Evolutionary conservation across 768 basidiomycete genomes (phyloP).

Genomic region (Chiua virens): DNA sequence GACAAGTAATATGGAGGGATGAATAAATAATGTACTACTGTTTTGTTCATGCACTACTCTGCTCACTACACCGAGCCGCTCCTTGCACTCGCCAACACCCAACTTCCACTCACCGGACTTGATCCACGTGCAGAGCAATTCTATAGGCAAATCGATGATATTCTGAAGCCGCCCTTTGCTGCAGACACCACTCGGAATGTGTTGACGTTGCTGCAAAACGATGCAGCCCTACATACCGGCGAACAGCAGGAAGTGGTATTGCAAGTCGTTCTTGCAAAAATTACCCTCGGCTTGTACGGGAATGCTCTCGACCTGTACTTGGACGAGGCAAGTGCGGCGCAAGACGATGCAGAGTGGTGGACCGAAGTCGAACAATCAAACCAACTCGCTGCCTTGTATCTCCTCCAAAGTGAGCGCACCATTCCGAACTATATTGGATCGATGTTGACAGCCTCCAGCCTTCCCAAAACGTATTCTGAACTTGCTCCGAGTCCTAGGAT

Average conservation of each 20-base stretch:
- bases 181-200: slow-evolving; percentile 15
- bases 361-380: slow-evolving; percentile 62
- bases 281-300: slow-evolving; percentile 60
- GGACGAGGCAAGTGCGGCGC: slow-evolving; percentile 64
- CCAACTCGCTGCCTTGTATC: slow-evolving; percentile 55
- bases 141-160: slow-evolving; percentile 16
- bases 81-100: slow-evolving; percentile 15
- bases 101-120: slow-evolving; percentile 4
- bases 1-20: slow-evolving; percentile 85
- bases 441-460: slow-evolving; percentile 18
- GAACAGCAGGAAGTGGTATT: slow-evolving; percentile 5
- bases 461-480: slow-evolving; percentile 25
- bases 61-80: slow-evolving; percentile 29
- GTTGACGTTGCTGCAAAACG: slow-evolving; percentile 15
- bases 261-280: slow-evolving; percentile 45
- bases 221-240: not conserved
- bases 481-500: slow-evolving; percentile 43
- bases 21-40: slow-evolving; percentile 31
- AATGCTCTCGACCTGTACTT: slow-evolving; percentile 65
- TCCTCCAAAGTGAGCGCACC: slow-evolving; percentile 70
- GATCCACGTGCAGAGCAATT: slow-evolving; percentile 9
- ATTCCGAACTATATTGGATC: not conserved
- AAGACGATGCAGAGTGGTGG: slow-evolving; percentile 88
- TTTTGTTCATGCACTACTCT: slow-evolving; percentile 21
- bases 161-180: slow-evolving; percentile 22